Evolutionary conservation across 805 yeast genomes (phyloP).

Genomic region (Groenewaldozyma tartarivorans): DNA sequence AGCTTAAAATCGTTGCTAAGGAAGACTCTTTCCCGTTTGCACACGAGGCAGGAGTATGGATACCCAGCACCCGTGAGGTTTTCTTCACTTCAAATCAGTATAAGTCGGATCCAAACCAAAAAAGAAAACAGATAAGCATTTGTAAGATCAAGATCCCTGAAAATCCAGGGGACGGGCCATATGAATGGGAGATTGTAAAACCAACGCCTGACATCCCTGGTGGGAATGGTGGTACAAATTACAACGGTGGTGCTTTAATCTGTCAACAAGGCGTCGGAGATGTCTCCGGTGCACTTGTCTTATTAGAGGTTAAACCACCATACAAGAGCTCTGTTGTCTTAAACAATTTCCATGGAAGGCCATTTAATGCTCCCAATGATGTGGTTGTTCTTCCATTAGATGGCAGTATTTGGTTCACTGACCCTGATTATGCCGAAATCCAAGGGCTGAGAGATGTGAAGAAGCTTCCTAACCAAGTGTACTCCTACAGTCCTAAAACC

Average conservation of each 20-base stretch:
- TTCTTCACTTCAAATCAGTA: conserved; percentile 23
- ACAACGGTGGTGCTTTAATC: conserved; percentile 17
- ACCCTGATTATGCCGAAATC: conserved; percentile 19
- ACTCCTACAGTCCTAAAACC: conserved; percentile 31
- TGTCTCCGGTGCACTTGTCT: conserved; percentile 15
- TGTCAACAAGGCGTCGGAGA: conserved; percentile 21
- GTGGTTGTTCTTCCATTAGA: conserved; percentile 21
- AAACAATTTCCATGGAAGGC: conserved; percentile 22
- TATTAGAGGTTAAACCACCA: conserved; percentile 17
- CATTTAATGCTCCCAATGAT: conserved; percentile 23
- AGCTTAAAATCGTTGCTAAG: conserved; percentile 15
- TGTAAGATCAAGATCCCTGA: conserved; percentile 13
- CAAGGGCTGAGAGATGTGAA: conserved; percentile 15
- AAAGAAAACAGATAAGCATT: conserved; percentile 7
- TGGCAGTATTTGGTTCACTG: conserved; percentile 24
- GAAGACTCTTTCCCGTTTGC: conserved; percentile 18
- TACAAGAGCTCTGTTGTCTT: conserved; percentile 11
- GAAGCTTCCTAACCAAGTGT: conserved; percentile 28
- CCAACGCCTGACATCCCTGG: conserved; percentile 16
- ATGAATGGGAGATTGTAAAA: conserved; percentile 15
- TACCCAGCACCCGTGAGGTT: conserved; percentile 19
- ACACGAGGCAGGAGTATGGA: conserved; percentile 25
- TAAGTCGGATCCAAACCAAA: conserved; percentile 4
- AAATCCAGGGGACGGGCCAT: conserved; percentile 1
- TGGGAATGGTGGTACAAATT: conserved; percentile 22